Conservation (phyloP, 441 rosid species). For the Brassica hybrid region DNA sequence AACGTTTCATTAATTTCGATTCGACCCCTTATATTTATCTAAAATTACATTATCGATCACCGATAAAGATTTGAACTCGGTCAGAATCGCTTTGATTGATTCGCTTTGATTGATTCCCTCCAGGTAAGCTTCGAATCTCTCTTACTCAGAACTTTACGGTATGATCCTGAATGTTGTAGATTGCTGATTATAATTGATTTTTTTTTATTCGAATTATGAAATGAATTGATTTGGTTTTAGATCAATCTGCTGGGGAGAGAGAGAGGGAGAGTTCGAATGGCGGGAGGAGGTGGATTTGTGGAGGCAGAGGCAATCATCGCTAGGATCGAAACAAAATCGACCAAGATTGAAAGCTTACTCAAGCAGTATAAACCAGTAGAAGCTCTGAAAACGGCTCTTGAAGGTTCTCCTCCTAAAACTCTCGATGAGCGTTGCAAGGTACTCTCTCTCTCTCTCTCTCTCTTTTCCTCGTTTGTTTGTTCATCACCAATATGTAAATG, state of each 20-base stretch:
- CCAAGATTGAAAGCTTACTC: conserved; percentile 88
- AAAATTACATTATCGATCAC: too few species aligned
- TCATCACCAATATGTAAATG: background rate
- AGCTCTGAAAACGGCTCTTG: conserved; percentile 92
- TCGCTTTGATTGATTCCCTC: too few species aligned
- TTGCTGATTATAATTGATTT: too few species aligned
- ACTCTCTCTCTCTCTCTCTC: background rate
- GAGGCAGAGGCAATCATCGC: conserved; percentile 86
- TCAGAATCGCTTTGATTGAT: too few species aligned
- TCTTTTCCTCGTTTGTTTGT: background rate
- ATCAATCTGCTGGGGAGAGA: too few species aligned
- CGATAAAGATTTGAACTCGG: too few species aligned
- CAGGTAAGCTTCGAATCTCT: too few species aligned
- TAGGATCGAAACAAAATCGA: conserved; percentile 87
- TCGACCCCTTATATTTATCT: too few species aligned
- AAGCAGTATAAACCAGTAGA: conserved; percentile 86
- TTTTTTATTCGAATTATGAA: background rate
- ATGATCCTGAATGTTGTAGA: too few species aligned
- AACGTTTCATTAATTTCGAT: too few species aligned
- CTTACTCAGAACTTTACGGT: too few species aligned
- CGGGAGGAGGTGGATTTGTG: conserved; percentile 55
- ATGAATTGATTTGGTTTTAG: too few species aligned
- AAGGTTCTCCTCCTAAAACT: conserved; percentile 80
- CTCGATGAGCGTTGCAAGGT: conserved; percentile 96
- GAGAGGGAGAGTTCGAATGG: conserved; percentile 47